Percentiles rank a stretch among this genome's conserved stretches.
Conservation (phyloP, 257 asterid species). For the Nicotiana tomentosiformis region DNA sequence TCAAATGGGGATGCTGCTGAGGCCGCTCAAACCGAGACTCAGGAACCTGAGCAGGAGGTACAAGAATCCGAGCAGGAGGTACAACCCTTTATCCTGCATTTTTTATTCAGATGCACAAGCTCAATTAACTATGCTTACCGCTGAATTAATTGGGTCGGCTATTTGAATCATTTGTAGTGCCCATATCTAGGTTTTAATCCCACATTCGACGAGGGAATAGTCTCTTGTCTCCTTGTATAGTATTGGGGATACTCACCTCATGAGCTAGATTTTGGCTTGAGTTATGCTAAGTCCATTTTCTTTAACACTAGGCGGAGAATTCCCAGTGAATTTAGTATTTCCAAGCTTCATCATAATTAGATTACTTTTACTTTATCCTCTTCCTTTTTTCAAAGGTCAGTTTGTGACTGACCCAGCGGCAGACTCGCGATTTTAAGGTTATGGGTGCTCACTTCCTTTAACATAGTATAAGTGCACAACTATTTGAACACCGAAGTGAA, state of each 20-base stretch:
- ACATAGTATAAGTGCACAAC: too few species aligned
- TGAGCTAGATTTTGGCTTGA: background rate
- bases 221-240: background rate
- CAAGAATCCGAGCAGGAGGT: slow-evolving; percentile 6
- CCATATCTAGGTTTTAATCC: background rate
- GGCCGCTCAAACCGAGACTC: background rate
- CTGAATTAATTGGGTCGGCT: background rate
- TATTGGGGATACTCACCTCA: background rate
- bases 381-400: background rate
- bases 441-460: too few species aligned
- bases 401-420: background rate
- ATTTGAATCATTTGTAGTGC: background rate
- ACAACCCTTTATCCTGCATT: background rate
- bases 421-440: too few species aligned
- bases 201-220: background rate
- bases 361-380: background rate
- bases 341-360: background rate
- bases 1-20: slow-evolving; percentile 10
- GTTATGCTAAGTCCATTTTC: background rate
- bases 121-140: background rate
- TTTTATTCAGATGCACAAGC: background rate
- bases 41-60: background rate
- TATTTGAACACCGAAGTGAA: too few species aligned
- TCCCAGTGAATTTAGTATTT: background rate
- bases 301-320: background rate